Percentiles rank a stretch among this genome's conserved stretches.
Conservation (phyloP, 768 basidiomycete species). For the Rhodocollybia butyracea region DNA sequence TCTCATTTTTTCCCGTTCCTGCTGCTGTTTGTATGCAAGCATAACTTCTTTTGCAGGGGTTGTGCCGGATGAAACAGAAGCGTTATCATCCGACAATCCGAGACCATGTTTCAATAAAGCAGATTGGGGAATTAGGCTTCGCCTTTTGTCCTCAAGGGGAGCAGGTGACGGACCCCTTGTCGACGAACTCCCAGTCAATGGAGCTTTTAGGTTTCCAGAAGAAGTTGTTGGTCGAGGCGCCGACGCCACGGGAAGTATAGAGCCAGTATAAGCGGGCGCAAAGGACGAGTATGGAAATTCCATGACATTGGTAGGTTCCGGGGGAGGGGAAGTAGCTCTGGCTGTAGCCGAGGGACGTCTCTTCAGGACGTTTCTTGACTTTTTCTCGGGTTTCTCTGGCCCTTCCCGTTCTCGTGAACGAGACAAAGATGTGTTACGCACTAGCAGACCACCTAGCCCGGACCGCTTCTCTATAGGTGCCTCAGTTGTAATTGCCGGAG, state of each 20-base stretch:
- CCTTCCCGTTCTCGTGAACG: not conserved
- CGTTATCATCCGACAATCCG: not conserved
- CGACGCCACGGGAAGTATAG: not conserved
- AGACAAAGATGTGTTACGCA: slow-evolving; percentile 2
- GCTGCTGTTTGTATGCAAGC: slow-evolving; percentile 7
- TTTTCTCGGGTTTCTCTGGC: not conserved
- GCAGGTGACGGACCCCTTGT: slow-evolving; percentile 1
- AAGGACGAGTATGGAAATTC: slow-evolving; percentile 4
- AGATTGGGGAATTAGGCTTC: slow-evolving; percentile 5
- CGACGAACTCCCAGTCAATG: not conserved
- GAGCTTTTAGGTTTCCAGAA: slow-evolving; percentile 1
- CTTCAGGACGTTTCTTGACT: not conserved
- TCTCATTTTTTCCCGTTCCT: not conserved
- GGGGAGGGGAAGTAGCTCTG: not conserved
- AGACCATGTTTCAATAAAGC: slow-evolving; percentile 2
- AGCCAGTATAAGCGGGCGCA: slow-evolving; percentile 2
- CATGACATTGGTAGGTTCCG: not conserved
- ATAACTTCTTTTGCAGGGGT: slow-evolving; percentile 7
- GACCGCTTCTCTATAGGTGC: not conserved
- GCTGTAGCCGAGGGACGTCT: not conserved
- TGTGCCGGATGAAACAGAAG: not conserved
- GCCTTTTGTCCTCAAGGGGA: not conserved
- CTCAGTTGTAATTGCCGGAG: not conserved
- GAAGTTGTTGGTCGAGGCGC: not conserved
- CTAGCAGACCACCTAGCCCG: not conserved